Percentiles rank a stretch among this genome's conserved stretches.
Evolutionary conservation across 2,329 filamentous ascomycete genomes (phyloP).

Genomic region (Talaromyces sp.): DNA sequence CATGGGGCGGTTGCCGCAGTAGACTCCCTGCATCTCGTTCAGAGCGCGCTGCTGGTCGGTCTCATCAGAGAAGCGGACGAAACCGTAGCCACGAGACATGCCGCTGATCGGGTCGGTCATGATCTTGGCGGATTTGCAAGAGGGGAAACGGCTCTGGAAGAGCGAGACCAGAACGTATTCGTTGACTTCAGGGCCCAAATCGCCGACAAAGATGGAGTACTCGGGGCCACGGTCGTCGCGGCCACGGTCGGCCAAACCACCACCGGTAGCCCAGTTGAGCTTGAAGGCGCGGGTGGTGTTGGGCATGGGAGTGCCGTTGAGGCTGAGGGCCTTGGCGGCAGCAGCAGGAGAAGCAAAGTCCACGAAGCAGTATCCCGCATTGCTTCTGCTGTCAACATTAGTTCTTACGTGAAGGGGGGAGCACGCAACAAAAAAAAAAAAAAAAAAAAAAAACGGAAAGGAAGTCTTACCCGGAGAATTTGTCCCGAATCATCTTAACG

Average conservation of each 20-base stretch:
- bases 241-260: conserved; percentile 81
- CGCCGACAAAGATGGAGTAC: conserved; percentile 95
- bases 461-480: conserved; percentile 83
- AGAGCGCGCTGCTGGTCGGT: conserved; percentile 92
- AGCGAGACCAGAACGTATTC: conserved; percentile 96
- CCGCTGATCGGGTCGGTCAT: conserved; percentile 99
- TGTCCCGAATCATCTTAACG: conserved; percentile 99
- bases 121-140: conserved; percentile 99
- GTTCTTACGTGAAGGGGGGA: conserved; percentile 18
- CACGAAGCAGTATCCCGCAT: conserved; percentile 97
- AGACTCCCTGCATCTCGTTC: conserved; percentile 97
- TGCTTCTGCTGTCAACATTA: conserved; percentile 57
- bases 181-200: conserved; percentile 96
- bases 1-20: conserved; percentile 98
- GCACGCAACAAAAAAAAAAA: background rate
- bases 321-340: conserved; percentile 80
- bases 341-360: conserved; percentile 80
- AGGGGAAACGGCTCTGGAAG: conserved; percentile 92
- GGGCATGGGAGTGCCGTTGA: conserved; percentile 84
- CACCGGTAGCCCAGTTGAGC: conserved; percentile 98
- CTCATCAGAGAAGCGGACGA: conserved; percentile 95
- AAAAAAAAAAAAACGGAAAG: background rate
- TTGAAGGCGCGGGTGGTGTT: conserved; percentile 96
- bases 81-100: conserved; percentile 95
- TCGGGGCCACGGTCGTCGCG: conserved; percentile 95